Conservation (phyloP, 208 protist species). For the Crithidia acanthocephali region DNA sequence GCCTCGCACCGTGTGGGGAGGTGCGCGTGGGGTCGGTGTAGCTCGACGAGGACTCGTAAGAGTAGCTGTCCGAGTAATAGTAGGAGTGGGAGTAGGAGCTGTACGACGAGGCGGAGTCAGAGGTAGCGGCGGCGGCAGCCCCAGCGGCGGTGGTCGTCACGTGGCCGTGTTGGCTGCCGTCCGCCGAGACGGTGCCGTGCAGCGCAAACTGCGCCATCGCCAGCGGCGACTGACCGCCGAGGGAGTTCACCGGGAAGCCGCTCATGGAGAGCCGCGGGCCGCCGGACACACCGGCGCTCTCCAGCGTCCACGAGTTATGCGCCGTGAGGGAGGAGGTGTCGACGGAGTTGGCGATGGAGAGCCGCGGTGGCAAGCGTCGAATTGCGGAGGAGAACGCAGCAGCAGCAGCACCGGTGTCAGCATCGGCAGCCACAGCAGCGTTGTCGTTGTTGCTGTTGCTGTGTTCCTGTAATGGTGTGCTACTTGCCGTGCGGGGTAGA, state of each 20-base stretch:
- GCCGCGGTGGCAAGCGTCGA: background rate
- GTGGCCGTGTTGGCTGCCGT: background rate
- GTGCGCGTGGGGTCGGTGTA: background rate
- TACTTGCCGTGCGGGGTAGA: background rate
- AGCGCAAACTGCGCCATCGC: constrained; percentile 27
- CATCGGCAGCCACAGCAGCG: background rate
- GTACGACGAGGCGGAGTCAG: background rate
- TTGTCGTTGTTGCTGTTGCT: background rate
- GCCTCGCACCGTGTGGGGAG: too few species aligned
- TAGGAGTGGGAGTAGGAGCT: constrained; percentile 27
- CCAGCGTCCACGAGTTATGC: constrained; percentile 4
- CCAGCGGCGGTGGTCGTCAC: background rate
- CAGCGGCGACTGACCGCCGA: constrained; percentile 4
- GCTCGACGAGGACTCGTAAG: background rate
- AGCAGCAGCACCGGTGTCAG: background rate
- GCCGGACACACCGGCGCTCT: constrained; percentile 1
- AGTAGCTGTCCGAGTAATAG: constrained; percentile 29
- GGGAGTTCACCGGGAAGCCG: background rate
- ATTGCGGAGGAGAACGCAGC: background rate
- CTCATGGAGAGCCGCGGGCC: constrained; percentile 14
- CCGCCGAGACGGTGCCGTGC: constrained; percentile 4
- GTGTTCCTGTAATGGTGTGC: background rate
- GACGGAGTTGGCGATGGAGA: constrained; percentile 5
- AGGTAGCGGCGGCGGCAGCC: background rate
- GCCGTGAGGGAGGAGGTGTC: constrained; percentile 6